A percentile compares a stretch with the other conserved stretches of the same genome.
These are phyloP conservation scores for Lactifluus piperatus DNA, from an alignment of 768 basidiomycete genomes.

Conservation along the genomic window DNA sequence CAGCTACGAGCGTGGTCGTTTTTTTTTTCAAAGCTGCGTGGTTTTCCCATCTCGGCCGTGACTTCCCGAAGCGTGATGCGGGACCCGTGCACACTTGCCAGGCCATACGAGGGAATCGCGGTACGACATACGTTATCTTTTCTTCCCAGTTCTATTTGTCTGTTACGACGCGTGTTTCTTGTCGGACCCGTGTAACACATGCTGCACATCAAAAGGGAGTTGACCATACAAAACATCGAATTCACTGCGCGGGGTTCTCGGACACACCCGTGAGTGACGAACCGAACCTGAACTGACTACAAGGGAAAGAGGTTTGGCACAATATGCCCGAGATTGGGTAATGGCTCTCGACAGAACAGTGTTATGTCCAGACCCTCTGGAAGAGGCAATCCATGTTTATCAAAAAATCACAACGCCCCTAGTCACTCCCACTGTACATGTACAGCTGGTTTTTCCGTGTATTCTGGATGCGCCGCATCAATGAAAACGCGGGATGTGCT, in stretches of 20 bases:
- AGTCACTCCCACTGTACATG: too few species aligned
- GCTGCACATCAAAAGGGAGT: not conserved
- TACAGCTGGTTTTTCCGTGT: too few species aligned
- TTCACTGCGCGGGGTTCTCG: not conserved
- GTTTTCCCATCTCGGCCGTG: not conserved
- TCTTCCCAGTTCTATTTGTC: not conserved
- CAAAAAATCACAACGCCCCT: too few species aligned
- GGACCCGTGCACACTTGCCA: too few species aligned
- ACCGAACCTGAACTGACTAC: not conserved
- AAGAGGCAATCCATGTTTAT: too few species aligned
- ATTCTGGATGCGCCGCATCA: too few species aligned
- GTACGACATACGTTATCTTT: not conserved
- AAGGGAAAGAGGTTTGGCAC: not conserved
- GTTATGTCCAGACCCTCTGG: not conserved
- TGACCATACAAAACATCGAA: not conserved
- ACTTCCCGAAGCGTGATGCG: constrained; percentile 10
- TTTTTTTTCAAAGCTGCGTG: not conserved
- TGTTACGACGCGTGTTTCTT: too few species aligned
- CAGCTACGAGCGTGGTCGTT: not conserved
- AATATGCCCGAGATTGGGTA: not conserved
- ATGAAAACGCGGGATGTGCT: too few species aligned
- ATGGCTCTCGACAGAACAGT: too few species aligned
- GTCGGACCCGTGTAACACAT: not conserved
- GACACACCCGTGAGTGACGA: not conserved
- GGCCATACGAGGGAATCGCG: not conserved